Base-by-base conservation (phyloP, 805 yeast genomes). In the Jamesozyma jinghongensis region DNA sequence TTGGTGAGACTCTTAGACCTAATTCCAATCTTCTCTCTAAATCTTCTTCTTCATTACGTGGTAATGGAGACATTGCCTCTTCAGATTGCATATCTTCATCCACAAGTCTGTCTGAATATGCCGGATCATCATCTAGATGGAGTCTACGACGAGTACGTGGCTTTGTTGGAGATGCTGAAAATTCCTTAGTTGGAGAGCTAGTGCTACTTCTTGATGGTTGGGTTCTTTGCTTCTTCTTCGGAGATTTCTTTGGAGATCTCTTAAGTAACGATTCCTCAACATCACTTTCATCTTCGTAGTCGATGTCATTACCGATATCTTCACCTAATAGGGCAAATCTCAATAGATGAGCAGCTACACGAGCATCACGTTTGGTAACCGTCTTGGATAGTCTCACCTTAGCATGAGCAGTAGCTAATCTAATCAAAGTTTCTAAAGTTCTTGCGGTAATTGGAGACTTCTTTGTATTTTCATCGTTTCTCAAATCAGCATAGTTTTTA, bases 371-470 rank as follows among this genome's bases (percentile, higher is more conserved):
- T 17, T 73, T 71, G 26, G 80, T 85, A 14, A 92, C 81, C 1
- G 75, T 71, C 50, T 74, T 76, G 18, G 94, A 82, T 42, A 92
- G 68, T 51, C 97, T 74, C n/a, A 90, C 85, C 61, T 92, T 90
- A 10, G 97, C 97, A 63, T 92, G 97, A 0, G 98, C 97, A 1
- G 97, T 85, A 0, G 97, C 72, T 44, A 90, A 69, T 70, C 98
- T 94, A 61, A 90, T 90, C 49, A 90, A 70, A 0, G 98, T 90
- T 64, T 90, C 98, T 51, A 90, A 70, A 4, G 97, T 92, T 78
- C 98, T 84, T n/a, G 97, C 95, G 2, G 98, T 90, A 50, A 90
- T 85, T 29, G 98, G 97, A 1, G 95, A 81, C 0, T 96, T 88
- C 56, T 79, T 74, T 40, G 82, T 75, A 50, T 79, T 83, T 54